A percentile compares a stretch with the other conserved stretches of the same genome.
Evolutionary conservation across 257 asterid genomes (phyloP).

Genomic region (Solanum rostratum): DNA sequence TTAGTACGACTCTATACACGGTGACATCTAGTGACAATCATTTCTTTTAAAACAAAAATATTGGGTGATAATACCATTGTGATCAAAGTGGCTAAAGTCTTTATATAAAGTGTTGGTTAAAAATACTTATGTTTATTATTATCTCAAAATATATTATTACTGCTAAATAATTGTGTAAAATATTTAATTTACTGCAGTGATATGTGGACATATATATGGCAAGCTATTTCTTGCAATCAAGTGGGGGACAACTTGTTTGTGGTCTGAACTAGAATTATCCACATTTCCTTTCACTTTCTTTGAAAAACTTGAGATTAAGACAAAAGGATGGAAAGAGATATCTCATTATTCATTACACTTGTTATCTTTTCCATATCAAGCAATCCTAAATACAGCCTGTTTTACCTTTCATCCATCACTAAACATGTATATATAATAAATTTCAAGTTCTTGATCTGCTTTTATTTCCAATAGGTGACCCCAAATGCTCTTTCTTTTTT

Average conservation of each 20-base stretch:
- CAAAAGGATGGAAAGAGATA: neutral
- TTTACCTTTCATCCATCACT: neutral
- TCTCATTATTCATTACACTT: neutral
- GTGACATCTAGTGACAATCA: too few relatives aligned
- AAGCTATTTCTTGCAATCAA: neutral
- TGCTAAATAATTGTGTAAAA: too few relatives aligned
- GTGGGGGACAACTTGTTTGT: neutral
- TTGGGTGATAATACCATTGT: too few relatives aligned
- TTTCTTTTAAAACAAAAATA: too few relatives aligned
- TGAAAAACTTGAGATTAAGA: neutral
- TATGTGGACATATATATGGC: neutral
- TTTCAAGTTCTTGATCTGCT: neutral
- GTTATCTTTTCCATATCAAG: neutral
- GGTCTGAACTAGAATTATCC: neutral
- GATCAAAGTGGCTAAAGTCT: accelerated
- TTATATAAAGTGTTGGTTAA: too few relatives aligned
- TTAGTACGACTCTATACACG: neutral
- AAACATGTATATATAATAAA: neutral
- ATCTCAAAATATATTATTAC: too few relatives aligned
- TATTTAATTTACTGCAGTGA: neutral
- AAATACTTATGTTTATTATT: too few relatives aligned
- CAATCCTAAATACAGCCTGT: neutral
- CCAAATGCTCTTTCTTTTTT: neutral
- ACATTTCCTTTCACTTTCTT: neutral
- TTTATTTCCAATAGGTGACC: neutral